phyloP scores from a whole-genome alignment of 2,329 filamentous ascomycete genomes.

The Penicillium sp. region DNA sequence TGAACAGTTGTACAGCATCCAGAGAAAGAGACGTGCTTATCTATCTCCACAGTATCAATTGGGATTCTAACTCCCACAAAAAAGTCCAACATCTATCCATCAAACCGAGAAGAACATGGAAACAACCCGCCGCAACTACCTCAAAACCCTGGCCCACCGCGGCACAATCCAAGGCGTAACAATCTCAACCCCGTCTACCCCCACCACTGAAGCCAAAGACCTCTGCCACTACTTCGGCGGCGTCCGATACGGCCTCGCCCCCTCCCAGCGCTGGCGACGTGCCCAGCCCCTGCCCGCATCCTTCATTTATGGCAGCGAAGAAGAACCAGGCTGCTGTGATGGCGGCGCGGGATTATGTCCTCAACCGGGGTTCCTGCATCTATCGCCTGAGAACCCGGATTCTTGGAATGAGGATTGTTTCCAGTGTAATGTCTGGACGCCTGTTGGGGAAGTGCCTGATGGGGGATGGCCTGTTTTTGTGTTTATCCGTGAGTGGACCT shows the following conservation, averaged over 20 bases:
- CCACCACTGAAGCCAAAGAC: conserved; percentile 23
- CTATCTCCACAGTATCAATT: background rate
- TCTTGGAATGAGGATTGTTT: conserved; percentile 55
- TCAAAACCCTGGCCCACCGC: conserved; percentile 35
- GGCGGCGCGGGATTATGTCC: conserved; percentile 48
- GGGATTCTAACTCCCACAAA: background rate
- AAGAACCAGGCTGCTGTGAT: conserved; percentile 48
- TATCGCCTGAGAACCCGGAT: conserved; percentile 31
- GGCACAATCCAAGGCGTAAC: conserved; percentile 54
- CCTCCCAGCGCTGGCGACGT: conserved; percentile 51
- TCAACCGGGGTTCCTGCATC: conserved; percentile 43
- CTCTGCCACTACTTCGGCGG: conserved; percentile 56
- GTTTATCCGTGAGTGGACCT: conserved; percentile 51
- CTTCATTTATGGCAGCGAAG: conserved; percentile 53
- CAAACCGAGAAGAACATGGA: conserved; percentile 20
- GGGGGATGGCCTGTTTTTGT: conserved; percentile 58
- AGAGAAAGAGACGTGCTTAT: background rate
- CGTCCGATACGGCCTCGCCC: conserved; percentile 56
- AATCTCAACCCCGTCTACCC: conserved; percentile 35
- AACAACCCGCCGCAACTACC: conserved; percentile 21
- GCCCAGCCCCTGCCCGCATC: conserved; percentile 49
- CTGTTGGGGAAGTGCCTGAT: conserved; percentile 45
- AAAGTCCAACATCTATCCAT: background rate
- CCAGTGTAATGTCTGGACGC: conserved; percentile 57
- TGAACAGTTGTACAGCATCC: background rate